Evolutionary conservation across 257 asterid genomes (phyloP).

Genomic region (Osmanthus fragrans): DNA sequence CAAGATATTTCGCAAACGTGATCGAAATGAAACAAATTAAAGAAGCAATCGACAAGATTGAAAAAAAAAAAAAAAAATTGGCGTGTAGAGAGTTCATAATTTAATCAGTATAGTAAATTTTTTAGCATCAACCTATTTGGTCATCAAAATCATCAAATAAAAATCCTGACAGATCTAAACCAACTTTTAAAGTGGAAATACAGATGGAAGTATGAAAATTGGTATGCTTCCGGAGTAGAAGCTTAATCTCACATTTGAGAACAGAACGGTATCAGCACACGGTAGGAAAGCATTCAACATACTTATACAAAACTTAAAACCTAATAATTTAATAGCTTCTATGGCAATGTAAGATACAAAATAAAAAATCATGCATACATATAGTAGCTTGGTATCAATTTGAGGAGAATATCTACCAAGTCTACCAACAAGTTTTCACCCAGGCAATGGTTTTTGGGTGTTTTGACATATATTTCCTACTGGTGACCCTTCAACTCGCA

Average conservation of each 20-base stretch:
- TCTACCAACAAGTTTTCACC: constrained; percentile 6
- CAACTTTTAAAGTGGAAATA: not conserved
- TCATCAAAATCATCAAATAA: too few relatives aligned
- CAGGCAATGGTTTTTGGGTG: constrained; percentile 5
- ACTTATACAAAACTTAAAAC: not conserved
- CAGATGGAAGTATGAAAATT: not conserved
- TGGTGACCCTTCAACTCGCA: constrained; percentile 32
- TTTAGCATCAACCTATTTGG: too few relatives aligned
- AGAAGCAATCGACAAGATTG: too few relatives aligned
- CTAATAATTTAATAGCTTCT: too few relatives aligned
- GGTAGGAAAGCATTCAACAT: not conserved
- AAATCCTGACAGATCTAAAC: not conserved
- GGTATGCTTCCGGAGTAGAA: not conserved
- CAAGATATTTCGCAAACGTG: not conserved
- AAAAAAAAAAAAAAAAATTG: too few relatives aligned
- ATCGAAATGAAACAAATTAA: too few relatives aligned
- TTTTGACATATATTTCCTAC: not conserved
- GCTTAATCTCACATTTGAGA: not conserved
- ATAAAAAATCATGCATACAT: not conserved
- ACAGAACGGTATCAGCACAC: not conserved
- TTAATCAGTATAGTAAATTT: too few relatives aligned
- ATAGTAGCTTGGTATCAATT: not conserved
- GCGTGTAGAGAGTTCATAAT: too few relatives aligned
- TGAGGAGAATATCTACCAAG: not conserved
- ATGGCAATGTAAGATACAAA: not conserved